These are phyloP conservation scores for Paraphoma chrysanthemicola DNA, from an alignment of 2,329 filamentous ascomycete genomes.

Conservation along the genomic window DNA sequence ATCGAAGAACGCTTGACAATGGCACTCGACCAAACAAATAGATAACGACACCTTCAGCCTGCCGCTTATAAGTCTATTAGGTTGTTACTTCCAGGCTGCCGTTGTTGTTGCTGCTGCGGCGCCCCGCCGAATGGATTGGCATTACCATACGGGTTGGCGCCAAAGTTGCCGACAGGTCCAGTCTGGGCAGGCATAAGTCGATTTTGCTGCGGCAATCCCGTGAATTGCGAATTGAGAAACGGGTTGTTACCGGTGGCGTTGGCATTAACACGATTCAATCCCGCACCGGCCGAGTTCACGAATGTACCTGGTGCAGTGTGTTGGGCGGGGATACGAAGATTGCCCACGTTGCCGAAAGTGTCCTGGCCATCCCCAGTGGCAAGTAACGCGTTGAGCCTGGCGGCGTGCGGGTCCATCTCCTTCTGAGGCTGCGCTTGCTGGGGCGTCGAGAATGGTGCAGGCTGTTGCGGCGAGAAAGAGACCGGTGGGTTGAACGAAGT, in stretches of 20 bases:
- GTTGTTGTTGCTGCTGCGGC: constrained; percentile 51
- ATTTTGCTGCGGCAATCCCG: constrained; percentile 65
- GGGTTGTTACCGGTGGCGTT: constrained; percentile 82
- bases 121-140: constrained; percentile 64
- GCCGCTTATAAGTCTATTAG: constrained; percentile 64
- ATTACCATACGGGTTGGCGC: constrained; percentile 52
- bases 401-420: constrained; percentile 64
- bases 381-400: constrained; percentile 85
- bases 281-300: constrained; percentile 90
- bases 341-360: constrained; percentile 96
- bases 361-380: constrained; percentile 91
- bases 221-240: constrained; percentile 84
- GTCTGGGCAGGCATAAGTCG: constrained; percentile 58
- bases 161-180: constrained; percentile 57
- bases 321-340: constrained; percentile 92
- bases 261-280: constrained; percentile 74
- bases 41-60: not conserved
- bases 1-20: constrained; percentile 18
- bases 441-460: constrained; percentile 35
- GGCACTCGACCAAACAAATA: constrained; percentile 31
- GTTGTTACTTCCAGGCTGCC: constrained; percentile 60
- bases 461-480: constrained; percentile 51
- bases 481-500: constrained; percentile 58
- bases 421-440: constrained; percentile 36
- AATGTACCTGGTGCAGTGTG: constrained; percentile 97